A percentile compares a stretch with the other conserved stretches of the same genome.
phyloP scores from a whole-genome alignment of 2,329 filamentous ascomycete genomes.

The Aspergillus sp. region DNA sequence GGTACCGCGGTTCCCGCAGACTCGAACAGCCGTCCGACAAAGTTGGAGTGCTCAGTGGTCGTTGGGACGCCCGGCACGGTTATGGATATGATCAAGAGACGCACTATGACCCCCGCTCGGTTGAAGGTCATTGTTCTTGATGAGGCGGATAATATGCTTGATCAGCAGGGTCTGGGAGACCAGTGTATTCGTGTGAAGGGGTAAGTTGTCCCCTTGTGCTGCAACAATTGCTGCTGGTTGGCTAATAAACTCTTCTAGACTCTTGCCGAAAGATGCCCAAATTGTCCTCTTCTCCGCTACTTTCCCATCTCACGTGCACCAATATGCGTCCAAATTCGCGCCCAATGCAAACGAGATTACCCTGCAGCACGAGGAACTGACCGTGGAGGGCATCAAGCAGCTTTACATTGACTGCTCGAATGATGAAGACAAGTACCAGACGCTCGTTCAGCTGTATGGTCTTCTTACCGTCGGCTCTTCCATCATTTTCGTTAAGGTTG shows the following conservation, averaged over 20 bases:
- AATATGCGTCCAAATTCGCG: constrained; percentile 76
- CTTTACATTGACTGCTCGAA: constrained; percentile 90
- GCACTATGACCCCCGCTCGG: constrained; percentile 61
- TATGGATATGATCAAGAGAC: constrained; percentile 72
- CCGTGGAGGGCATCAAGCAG: constrained; percentile 93
- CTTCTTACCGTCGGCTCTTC: constrained; percentile 95
- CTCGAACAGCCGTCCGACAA: constrained; percentile 57
- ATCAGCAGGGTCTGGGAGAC: constrained; percentile 88
- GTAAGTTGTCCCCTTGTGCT: constrained; percentile 44
- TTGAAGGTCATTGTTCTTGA: constrained; percentile 84
- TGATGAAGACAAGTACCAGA: constrained; percentile 76
- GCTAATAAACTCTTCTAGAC: constrained; percentile 38
- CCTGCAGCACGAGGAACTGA: constrained; percentile 81
- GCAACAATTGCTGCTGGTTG: background rate
- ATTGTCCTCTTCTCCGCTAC: constrained; percentile 94
- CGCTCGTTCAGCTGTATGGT: constrained; percentile 86
- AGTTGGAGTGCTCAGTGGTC: constrained; percentile 67
- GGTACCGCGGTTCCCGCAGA: constrained; percentile 75
- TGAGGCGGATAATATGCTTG: constrained; percentile 98
- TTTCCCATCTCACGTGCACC: constrained; percentile 75
- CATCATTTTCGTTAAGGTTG: constrained; percentile 91
- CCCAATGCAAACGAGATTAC: constrained; percentile 80
- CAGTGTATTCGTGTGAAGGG: constrained; percentile 85
- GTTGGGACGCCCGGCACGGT: constrained; percentile 93
- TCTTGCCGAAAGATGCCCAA: constrained; percentile 68